These are phyloP conservation scores for Ulota crispa DNA, from an alignment of 225 moss, liverwort and hornwort genomes.

Conservation along the genomic window DNA sequence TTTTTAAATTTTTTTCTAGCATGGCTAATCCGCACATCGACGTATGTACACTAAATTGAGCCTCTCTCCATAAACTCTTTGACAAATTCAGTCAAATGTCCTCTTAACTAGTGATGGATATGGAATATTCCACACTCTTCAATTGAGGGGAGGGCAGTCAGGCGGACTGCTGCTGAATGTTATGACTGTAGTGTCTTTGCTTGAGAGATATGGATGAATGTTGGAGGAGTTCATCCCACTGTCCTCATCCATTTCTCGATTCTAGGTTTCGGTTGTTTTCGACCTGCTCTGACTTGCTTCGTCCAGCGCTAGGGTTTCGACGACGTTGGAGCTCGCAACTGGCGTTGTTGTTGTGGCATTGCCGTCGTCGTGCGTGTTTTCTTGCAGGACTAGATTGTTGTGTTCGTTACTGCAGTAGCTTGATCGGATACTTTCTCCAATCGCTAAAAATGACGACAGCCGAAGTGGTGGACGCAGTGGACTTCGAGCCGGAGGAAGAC, in stretches of 20 bases:
- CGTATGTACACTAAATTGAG: no score
- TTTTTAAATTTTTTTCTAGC: no score
- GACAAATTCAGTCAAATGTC: no score
- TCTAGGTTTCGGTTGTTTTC: constrained; percentile 18
- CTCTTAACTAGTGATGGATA: no score
- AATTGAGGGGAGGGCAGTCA: no score
- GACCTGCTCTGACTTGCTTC: not conserved
- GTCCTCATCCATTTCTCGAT: not conserved
- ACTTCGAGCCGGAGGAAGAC: constrained; percentile 99
- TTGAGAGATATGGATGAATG: no score
- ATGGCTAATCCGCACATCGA: no score
- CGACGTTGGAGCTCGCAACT: not conserved
- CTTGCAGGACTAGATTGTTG: not conserved
- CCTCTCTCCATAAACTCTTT: no score
- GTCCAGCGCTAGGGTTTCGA: constrained; percentile 30
- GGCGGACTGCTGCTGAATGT: no score
- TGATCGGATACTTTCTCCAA: not conserved
- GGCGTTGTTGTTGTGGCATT: not conserved
- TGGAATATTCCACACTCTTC: no score
- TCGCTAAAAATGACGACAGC: constrained; percentile 58
- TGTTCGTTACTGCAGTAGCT: not conserved
- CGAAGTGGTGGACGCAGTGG: constrained; percentile 95
- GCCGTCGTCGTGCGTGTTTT: not conserved
- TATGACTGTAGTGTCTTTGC: no score
- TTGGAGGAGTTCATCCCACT: no score